Percentiles rank a stretch among this genome's conserved stretches.
Conservation (phyloP, 2,329 filamentous ascomycete genomes). For the Chalaropsis ovoidea region DNA sequence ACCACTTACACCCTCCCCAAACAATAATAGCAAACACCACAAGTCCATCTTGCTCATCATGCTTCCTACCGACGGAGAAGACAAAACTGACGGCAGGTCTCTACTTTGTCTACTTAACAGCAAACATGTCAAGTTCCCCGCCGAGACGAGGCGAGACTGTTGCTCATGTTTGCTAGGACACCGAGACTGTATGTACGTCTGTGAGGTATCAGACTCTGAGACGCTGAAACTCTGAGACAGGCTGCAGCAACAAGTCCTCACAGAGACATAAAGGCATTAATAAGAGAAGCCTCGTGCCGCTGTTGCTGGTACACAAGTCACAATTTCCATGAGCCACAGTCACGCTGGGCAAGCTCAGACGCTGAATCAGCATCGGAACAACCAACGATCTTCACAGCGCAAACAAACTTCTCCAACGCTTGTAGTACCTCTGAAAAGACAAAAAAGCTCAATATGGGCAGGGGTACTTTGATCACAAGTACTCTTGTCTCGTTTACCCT, state of each 20-base stretch:
- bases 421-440: neutral
- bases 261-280: too few species aligned
- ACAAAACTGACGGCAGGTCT: neutral
- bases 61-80: neutral
- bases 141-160: neutral
- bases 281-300: too few species aligned
- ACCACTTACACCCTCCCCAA: too few species aligned
- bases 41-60: too few species aligned
- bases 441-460: too few species aligned
- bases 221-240: too few species aligned
- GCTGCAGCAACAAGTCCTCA: too few species aligned
- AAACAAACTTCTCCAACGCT: neutral
- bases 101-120: neutral
- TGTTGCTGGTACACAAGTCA: too few species aligned
- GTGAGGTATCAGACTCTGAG: too few species aligned
- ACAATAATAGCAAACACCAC: too few species aligned
- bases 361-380: neutral
- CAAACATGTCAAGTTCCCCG: neutral
- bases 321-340: too few species aligned
- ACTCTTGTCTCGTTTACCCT: neutral
- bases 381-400: neutral
- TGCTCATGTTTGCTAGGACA: neutral
- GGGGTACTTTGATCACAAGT: slow-evolving; percentile 3
- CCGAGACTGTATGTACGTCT: neutral
- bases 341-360: neutral